Evolutionary conservation across 352 stramenopile genomes (phyloP), one percentile per base, ranked within the genome.

Genomic region (Globisporangium paddicum): DNA sequence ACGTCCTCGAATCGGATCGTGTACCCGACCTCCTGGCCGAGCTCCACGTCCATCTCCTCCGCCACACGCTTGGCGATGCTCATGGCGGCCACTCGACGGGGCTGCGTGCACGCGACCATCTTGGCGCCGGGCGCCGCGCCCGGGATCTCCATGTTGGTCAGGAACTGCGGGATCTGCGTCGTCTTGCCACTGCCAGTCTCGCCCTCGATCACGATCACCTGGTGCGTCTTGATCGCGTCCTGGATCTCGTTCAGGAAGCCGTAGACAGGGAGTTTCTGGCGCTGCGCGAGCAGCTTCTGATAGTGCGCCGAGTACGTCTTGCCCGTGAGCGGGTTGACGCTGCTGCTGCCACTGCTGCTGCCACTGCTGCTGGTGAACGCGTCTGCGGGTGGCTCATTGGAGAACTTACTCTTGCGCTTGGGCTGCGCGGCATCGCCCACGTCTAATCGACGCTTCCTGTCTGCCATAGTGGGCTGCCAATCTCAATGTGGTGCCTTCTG

Each of bases 1-100:
- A 96, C 78, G 73, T 99, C 97, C 64, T 99, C 97, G 71, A 99
- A 99, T 52, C 98, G 96, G 76, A 99, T 99, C 11, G 95, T 99
- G 72, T 99, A 99, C 18, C 98, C 98, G 3, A 99, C 98, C 67
- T 99, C 89, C 57, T 97, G 71, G 16, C 98, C 98, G 18, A 99
- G 76, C 54, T 89, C 71, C 6, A 99, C 97, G 71, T 99, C 97
- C 93, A 99, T 98, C 71, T 99, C 98, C 58, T 99, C 96, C 0
- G 97, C 93, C 10, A 99, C 98, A 66, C 98, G 96, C 63, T 93
- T 89, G 23, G 97, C 97, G 63, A 99, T 98, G 65, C 82, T 98
- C 69, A 98, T 99, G 18, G 98, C 98, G 2, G 98, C 98, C 37
- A 99, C 97, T 68, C 98, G 85, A 49, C 98, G 87, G 14, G 98